These are phyloP conservation scores for Claviceps digitariae DNA, from an alignment of 2,329 filamentous ascomycete genomes.

Conservation along the genomic window DNA sequence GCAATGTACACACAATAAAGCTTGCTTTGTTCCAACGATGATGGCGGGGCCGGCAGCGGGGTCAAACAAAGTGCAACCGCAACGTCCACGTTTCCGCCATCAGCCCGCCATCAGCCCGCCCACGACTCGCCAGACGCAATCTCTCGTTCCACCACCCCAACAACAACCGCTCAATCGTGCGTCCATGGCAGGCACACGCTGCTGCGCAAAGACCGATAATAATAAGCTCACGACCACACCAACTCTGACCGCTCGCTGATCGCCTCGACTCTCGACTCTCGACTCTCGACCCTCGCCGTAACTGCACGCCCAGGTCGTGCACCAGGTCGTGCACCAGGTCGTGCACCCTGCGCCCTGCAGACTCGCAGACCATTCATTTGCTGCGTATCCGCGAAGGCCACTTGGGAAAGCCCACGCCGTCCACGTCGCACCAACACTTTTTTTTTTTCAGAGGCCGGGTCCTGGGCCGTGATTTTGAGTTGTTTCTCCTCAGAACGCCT, in stretches of 20 bases:
- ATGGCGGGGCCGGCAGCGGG: neutral
- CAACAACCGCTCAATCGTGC: neutral
- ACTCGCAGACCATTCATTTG: neutral
- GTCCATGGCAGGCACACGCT: no score
- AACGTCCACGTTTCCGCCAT: no score
- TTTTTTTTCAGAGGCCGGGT: neutral
- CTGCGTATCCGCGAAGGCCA: neutral
- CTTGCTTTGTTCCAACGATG: neutral
- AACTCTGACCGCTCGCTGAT: no score
- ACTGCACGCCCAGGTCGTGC: no score
- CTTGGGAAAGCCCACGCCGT: neutral
- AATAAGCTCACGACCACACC: no score
- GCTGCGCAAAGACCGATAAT: no score
- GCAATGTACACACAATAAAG: neutral
- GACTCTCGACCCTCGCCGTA: no score
- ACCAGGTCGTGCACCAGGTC: no score
- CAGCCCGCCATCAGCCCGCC: no score
- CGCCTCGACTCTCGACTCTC: no score
- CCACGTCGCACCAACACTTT: conserved; percentile 1
- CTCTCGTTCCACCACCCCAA: neutral
- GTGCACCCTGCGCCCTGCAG: no score
- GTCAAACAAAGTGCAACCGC: no score
- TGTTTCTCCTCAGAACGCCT: neutral
- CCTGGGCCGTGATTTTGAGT: neutral
- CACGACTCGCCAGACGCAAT: neutral